Evolutionary conservation across 345 rosid genomes (phyloP).

Genomic region (Acer saccharum): DNA sequence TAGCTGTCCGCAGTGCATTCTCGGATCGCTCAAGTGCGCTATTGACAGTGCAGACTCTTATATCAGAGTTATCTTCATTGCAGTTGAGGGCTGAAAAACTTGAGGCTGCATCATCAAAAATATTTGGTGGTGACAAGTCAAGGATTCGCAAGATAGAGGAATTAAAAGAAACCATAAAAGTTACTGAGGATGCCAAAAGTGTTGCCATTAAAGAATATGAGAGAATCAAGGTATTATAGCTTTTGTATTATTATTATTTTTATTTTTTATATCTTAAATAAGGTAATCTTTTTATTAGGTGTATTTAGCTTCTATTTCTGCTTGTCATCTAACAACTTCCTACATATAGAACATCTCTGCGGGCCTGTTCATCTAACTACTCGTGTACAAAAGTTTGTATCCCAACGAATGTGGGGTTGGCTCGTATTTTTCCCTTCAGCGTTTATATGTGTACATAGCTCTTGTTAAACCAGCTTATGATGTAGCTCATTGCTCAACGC

Average conservation of each 20-base stretch:
- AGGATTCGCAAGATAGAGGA: conserved; percentile 88
- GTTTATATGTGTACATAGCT: neutral
- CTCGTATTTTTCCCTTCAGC: neutral
- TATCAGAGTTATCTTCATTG: conserved; percentile 76
- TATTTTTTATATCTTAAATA: neutral
- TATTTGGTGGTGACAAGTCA: conserved; percentile 97
- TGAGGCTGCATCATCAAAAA: conserved; percentile 90
- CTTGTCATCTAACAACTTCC: neutral
- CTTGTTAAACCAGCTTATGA: neutral
- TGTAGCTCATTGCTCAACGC: neutral
- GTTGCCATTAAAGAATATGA: conserved; percentile 86
- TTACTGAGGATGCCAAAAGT: conserved; percentile 84
- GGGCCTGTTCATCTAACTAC: neutral
- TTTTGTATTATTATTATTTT: neutral
- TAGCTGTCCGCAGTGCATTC: conserved; percentile 88
- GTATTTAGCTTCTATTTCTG: neutral
- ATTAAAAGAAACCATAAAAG: conserved; percentile 77
- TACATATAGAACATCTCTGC: neutral
- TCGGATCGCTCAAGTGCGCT: conserved; percentile 86
- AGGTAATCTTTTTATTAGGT: neutral
- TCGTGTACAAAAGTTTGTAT: neutral
- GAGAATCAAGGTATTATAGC: conserved; percentile 68
- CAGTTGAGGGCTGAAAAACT: conserved; percentile 79
- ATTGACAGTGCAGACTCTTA: conserved; percentile 88
- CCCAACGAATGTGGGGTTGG: neutral